These are phyloP conservation scores for Russula foetens DNA, from an alignment of 768 basidiomycete species.

Conservation along the genomic window DNA sequence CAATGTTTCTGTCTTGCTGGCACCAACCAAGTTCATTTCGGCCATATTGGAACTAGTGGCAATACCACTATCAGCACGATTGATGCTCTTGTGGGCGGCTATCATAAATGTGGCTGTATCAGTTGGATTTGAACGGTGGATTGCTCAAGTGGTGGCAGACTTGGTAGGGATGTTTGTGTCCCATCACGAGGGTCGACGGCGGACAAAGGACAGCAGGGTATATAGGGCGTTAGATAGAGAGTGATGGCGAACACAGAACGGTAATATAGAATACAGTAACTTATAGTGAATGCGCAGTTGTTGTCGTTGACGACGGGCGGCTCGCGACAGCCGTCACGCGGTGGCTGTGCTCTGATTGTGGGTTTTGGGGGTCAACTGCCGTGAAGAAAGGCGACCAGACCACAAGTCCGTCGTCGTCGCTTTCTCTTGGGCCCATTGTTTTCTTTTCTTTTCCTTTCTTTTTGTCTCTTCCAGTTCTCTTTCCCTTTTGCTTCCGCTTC, in stretches of 20 bases:
- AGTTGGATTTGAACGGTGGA: slow-evolving; percentile 72
- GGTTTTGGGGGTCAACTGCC: not conserved
- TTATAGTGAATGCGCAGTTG: too few relatives aligned
- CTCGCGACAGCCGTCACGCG: not conserved
- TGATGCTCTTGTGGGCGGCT: slow-evolving; percentile 59
- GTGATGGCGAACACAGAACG: too few relatives aligned
- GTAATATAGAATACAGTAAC: too few relatives aligned
- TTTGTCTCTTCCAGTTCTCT: slow-evolving; percentile 1
- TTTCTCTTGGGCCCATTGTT: not conserved
- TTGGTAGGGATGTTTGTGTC: slow-evolving; percentile 40
- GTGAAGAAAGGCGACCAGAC: not conserved
- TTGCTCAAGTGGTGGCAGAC: slow-evolving; percentile 47
- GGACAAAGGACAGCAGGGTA: slow-evolving; percentile 56
- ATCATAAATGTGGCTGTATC: slow-evolving; percentile 64
- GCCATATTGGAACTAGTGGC: slow-evolving; percentile 68
- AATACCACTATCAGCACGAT: slow-evolving; percentile 59
- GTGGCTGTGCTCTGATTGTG: not conserved
- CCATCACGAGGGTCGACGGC: slow-evolving; percentile 31
- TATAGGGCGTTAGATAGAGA: slow-evolving; percentile 84
- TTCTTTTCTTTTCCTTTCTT: not conserved
- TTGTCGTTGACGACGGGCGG: not conserved
- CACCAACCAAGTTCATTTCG: slow-evolving; percentile 52
- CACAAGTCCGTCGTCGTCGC: not conserved
- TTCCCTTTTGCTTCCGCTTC: not conserved
- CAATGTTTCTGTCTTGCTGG: slow-evolving; percentile 69